Base-by-base conservation (phyloP, 2,329 filamentous ascomycete genomes). In the Pseudogymnoascus sp. region DNA sequence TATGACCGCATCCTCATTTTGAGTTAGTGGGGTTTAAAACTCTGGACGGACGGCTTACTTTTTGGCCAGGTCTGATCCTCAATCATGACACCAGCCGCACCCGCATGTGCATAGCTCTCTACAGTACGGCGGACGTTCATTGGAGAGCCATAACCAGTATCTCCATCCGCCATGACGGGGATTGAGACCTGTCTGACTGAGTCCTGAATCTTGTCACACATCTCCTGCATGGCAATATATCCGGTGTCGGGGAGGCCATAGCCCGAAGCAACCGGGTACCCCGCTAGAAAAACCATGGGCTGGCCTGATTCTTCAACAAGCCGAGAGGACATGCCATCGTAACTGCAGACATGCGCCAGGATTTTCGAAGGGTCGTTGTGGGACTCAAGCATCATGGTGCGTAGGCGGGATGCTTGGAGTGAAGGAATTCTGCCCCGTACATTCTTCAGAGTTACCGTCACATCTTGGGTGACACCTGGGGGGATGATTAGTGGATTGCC, bases 11-110 rank as follows among this genome's bases (percentile, higher is more conserved):
- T n/a, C 76, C 75, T 78, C 38, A 7, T 1, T 29, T 21, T 62
- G 40, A 1, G 42, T 46, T n/a, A 46, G 13, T 26, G 42, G 1
- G 2, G 21, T 46, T n/a, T 26, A 6, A 9, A 46, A 11, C 42
- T 26, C 7, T 46, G 21, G 21, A n/a, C 21, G 11, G 50, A 9
- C 21, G 38, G 33, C 74, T 66, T 63, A 80, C 78, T 69, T 63
- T 81, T 80, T 6, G 79, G 78, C 78, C 78, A 81, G 0, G 76
- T 78, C 65, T 80, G 78, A 62, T 80, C 78, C 63, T 80, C 78
- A 62, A 81, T 78, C 77, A 75, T 75, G 31, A 76, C 65, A 0
- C 75, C 74, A 3, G 75, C 74, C 15, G 75, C 75, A 15, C 75
- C 61, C 10, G 61, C 61, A 21, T 19, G 29, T 61, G 44, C 78